Percentiles rank a stretch among this genome's conserved stretches.
These are phyloP conservation scores for Podaxis sp. DNA, from an alignment of 768 basidiomycete genomes.

Conservation along the genomic window DNA sequence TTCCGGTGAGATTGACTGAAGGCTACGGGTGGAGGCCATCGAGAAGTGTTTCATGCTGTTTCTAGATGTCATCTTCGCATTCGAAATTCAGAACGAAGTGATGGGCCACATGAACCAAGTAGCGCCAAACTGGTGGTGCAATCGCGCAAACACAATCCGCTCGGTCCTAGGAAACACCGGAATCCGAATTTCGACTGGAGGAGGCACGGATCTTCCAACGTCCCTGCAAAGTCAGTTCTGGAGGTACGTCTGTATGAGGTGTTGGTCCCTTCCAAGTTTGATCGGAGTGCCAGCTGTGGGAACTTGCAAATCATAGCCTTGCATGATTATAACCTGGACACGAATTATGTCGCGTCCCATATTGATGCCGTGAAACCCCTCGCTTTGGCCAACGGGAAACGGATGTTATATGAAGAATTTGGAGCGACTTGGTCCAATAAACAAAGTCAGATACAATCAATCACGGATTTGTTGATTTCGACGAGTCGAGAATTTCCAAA, in stretches of 20 bases:
- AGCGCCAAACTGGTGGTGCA: conserved; percentile 28
- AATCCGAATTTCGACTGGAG: conserved; percentile 27
- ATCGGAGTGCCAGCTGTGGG: conserved; percentile 17
- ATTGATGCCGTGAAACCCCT: conserved; percentile 39
- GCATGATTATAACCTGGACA: conserved; percentile 42
- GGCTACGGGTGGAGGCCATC: background rate
- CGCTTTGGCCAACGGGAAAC: conserved; percentile 32
- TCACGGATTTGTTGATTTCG: conserved; percentile 36
- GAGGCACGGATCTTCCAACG: conserved; percentile 27
- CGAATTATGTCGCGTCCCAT: conserved; percentile 40
- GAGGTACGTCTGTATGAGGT: conserved; percentile 13
- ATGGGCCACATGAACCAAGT: conserved; percentile 30
- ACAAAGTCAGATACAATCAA: conserved; percentile 38
- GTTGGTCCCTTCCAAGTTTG: background rate
- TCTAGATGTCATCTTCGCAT: conserved; percentile 26
- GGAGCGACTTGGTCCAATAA: conserved; percentile 36
- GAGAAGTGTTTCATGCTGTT: background rate
- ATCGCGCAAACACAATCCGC: conserved; percentile 24
- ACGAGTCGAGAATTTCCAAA: conserved; percentile 17
- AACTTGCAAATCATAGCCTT: conserved; percentile 25
- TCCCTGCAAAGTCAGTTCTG: conserved; percentile 27
- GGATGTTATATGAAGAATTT: conserved; percentile 38
- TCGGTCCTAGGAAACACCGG: conserved; percentile 26
- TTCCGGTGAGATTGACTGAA: conserved; percentile 15
- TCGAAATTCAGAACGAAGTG: conserved; percentile 28